These are phyloP conservation scores for Xylariaceae sp. DNA, from an alignment of 2,329 filamentous ascomycete genomes.

Conservation along the genomic window DNA sequence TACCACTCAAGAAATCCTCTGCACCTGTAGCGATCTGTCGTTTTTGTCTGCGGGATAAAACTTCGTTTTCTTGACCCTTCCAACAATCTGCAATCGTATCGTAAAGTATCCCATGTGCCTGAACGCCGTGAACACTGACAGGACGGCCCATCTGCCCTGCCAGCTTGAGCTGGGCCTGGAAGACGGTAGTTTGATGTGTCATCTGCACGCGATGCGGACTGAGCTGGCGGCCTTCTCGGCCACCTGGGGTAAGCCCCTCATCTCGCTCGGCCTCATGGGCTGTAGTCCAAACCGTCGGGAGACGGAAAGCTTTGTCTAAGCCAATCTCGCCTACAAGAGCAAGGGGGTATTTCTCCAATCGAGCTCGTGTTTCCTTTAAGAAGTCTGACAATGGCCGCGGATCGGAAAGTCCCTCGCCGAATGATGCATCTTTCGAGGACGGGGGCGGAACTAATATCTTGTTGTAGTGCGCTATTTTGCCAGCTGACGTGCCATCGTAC, in stretches of 20 bases:
- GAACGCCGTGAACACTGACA: slow-evolving; percentile 75
- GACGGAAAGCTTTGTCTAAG: slow-evolving; percentile 76
- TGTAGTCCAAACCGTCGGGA: slow-evolving; percentile 65
- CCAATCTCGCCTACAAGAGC: slow-evolving; percentile 80
- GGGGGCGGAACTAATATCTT: slow-evolving; percentile 66
- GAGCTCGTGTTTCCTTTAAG: slow-evolving; percentile 58
- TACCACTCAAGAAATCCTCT: slow-evolving; percentile 51
- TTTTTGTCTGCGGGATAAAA: slow-evolving; percentile 65
- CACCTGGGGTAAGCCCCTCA: slow-evolving; percentile 66
- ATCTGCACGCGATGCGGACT: slow-evolving; percentile 72
- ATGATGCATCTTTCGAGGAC: slow-evolving; percentile 47
- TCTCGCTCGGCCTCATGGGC: slow-evolving; percentile 48
- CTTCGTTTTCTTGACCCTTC: slow-evolving; percentile 71
- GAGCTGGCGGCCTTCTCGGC: slow-evolving; percentile 71
- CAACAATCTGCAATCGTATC: slow-evolving; percentile 69
- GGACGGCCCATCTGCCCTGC: slow-evolving; percentile 70
- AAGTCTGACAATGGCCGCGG: slow-evolving; percentile 66
- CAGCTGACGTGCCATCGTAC: slow-evolving; percentile 43
- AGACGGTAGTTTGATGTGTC: slow-evolving; percentile 70
- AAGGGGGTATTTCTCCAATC: slow-evolving; percentile 62
- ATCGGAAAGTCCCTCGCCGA: slow-evolving; percentile 59
- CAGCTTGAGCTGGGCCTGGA: slow-evolving; percentile 71
- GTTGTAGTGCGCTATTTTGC: slow-evolving; percentile 66
- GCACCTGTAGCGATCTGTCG: slow-evolving; percentile 54
- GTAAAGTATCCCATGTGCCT: slow-evolving; percentile 74